Evolutionary conservation across 495 filamentous ascomycete species (phyloP).

Genomic region (Aspergillus hancockii): DNA sequence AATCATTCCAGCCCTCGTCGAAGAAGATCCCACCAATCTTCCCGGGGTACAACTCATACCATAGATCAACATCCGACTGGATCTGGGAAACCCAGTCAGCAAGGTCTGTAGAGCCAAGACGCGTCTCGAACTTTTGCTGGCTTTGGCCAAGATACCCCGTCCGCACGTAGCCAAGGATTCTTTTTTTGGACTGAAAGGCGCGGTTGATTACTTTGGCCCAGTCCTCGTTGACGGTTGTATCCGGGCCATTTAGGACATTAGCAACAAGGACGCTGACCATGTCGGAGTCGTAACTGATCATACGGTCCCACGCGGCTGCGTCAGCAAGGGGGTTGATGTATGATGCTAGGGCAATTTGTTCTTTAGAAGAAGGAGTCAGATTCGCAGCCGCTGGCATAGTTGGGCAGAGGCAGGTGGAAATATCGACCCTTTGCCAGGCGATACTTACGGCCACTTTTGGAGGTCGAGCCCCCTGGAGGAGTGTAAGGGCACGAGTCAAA

Average conservation of each 20-base stretch:
- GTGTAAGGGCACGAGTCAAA: no score
- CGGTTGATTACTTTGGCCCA: constrained; percentile 20
- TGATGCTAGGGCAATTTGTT: constrained; percentile 25
- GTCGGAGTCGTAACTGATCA: no score
- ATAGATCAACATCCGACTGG: constrained; percentile 24
- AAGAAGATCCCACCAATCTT: constrained; percentile 27
- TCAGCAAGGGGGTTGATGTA: constrained; percentile 25
- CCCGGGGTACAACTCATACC: constrained; percentile 19
- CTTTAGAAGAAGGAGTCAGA: no score
- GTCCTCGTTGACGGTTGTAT: constrained; percentile 12
- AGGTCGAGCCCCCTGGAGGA: no score
- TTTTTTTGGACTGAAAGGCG: constrained; percentile 17
- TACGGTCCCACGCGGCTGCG: constrained; percentile 19
- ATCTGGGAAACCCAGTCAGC: constrained; percentile 25
- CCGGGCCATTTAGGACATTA: constrained; percentile 25
- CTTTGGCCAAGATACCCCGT: constrained; percentile 28
- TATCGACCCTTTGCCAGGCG: no score
- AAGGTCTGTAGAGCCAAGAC: constrained; percentile 18
- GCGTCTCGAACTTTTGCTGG: constrained; percentile 18
- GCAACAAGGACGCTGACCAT: no score
- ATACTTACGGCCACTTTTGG: no score
- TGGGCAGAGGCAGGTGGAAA: no score
- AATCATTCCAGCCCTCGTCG: constrained; percentile 26
- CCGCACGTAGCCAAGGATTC: constrained; percentile 24
- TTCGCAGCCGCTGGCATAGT: no score